phyloP scores from a whole-genome alignment of 2,329 filamentous ascomycete species.

The Exophiala spinifera region DNA sequence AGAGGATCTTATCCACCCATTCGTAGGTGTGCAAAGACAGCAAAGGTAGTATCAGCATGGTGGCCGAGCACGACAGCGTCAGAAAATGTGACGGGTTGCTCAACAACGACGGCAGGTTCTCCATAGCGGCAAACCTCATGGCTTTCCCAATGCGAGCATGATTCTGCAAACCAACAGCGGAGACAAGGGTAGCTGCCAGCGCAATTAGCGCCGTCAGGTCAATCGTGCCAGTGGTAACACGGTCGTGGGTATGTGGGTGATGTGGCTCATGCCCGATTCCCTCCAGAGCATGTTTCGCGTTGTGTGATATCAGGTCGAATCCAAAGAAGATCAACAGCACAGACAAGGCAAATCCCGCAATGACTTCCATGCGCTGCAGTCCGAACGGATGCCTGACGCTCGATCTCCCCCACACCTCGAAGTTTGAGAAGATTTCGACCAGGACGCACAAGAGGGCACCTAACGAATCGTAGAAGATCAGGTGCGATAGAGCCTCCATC shows the following conservation, averaged over 20 bases:
- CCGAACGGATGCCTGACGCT: slow-evolving; percentile 91
- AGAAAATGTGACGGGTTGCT: slow-evolving; percentile 95
- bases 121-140: slow-evolving; percentile 81
- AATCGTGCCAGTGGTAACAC: slow-evolving; percentile 70
- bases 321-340: slow-evolving; percentile 97
- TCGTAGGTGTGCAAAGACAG: slow-evolving; percentile 76
- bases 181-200: slow-evolving; percentile 77
- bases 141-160: slow-evolving; percentile 88
- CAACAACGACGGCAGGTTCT: slow-evolving; percentile 77
- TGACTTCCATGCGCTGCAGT: slow-evolving; percentile 85
- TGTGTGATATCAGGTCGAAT: slow-evolving; percentile 90
- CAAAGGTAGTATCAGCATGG: slow-evolving; percentile 78
- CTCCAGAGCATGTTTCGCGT: slow-evolving; percentile 88
- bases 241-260: slow-evolving; percentile 63
- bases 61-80: slow-evolving; percentile 77
- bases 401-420: slow-evolving; percentile 93
- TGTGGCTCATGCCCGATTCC: slow-evolving; percentile 68
- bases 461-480: slow-evolving; percentile 93
- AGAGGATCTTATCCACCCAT: slow-evolving; percentile 79
- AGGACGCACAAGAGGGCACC: slow-evolving; percentile 87
- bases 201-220: slow-evolving; percentile 79
- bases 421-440: slow-evolving; percentile 92
- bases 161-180: slow-evolving; percentile 82
- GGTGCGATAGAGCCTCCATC: slow-evolving; percentile 85
- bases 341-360: slow-evolving; percentile 93